Evolutionary conservation across 2,329 filamentous ascomycete genomes (phyloP).

Genomic region (Beauveria varroae): DNA sequence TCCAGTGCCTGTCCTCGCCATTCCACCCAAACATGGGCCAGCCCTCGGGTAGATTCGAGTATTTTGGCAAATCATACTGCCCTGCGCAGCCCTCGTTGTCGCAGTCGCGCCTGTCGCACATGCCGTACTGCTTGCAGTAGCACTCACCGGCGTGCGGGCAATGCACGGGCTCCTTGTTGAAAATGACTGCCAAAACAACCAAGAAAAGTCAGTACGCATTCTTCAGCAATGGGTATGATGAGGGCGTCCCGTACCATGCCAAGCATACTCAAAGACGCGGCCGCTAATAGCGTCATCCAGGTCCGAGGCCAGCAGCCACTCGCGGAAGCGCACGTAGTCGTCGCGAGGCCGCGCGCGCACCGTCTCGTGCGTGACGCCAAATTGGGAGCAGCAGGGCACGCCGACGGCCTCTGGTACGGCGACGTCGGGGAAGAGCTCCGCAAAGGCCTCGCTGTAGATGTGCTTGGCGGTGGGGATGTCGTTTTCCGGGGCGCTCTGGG

Average conservation of each 20-base stretch:
- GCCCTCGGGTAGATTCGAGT: constrained; percentile 47
- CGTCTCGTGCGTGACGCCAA: constrained; percentile 49
- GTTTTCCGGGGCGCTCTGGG: constrained; percentile 23
- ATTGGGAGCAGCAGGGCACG: constrained; percentile 58
- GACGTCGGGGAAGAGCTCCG: constrained; percentile 32
- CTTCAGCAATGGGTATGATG: neutral
- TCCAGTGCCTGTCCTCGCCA: constrained; percentile 20
- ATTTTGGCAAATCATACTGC: constrained; percentile 53
- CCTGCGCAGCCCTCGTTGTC: constrained; percentile 41
- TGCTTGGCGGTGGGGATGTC: constrained; percentile 30
- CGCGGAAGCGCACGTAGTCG: constrained; percentile 48
- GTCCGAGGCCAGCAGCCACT: constrained; percentile 52
- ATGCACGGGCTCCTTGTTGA: constrained; percentile 48
- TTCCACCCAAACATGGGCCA: constrained; percentile 55
- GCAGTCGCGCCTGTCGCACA: constrained; percentile 41
- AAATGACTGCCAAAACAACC: constrained; percentile 38
- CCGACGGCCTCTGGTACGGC: constrained; percentile 43
- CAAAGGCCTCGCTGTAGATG: constrained; percentile 34
- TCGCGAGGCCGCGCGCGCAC: constrained; percentile 39
- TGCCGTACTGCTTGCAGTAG: constrained; percentile 59
- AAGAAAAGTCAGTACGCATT: neutral
- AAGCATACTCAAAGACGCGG: constrained; percentile 56
- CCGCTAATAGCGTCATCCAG: constrained; percentile 48
- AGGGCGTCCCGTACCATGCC: constrained; percentile 44
- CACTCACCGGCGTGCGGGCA: constrained; percentile 55